Conservation (phyloP, 441 rosid species). For the Metrosideros polymorpha region DNA sequence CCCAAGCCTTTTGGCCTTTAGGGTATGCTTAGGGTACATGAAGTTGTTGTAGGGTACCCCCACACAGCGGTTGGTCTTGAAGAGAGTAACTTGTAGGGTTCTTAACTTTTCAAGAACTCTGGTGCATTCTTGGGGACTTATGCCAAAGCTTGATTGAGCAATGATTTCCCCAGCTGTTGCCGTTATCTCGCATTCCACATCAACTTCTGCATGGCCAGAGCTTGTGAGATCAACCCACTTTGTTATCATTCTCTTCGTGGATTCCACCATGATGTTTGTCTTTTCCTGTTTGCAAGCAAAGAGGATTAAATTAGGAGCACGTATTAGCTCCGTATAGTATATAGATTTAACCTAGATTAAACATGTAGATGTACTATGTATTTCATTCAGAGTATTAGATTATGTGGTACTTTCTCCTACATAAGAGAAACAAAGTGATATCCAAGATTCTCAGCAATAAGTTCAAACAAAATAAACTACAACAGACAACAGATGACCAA, state of each 20-base stretch:
- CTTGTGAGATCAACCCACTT: neutral
- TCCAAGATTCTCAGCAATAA: neutral
- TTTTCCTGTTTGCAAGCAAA: neutral
- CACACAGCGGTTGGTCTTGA: conserved; percentile 5
- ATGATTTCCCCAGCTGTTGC: conserved; percentile 1
- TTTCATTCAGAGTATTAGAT: neutral
- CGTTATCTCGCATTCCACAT: conserved; percentile 1
- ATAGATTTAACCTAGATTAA: neutral
- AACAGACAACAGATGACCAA: neutral
- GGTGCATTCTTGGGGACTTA: neutral
- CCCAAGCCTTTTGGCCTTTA: conserved; percentile 9
- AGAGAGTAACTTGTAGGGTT: conserved; percentile 1
- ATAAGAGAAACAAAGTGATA: neutral
- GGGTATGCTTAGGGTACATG: neutral
- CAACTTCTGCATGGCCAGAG: neutral
- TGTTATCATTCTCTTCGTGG: neutral
- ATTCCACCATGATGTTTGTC: conserved; percentile 1
- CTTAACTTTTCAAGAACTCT: neutral
- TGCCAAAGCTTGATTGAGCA: conserved; percentile 1
- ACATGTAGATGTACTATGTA: neutral
- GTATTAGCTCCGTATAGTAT: neutral
- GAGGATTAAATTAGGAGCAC: neutral
- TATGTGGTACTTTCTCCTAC: neutral
- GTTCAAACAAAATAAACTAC: neutral
- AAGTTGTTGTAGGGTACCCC: conserved; percentile 1